Percentiles rank a stretch among this genome's conserved stretches.
Conservation (phyloP, 1,284 basidiomycete species). For the Pholiota adiposa region DNA sequence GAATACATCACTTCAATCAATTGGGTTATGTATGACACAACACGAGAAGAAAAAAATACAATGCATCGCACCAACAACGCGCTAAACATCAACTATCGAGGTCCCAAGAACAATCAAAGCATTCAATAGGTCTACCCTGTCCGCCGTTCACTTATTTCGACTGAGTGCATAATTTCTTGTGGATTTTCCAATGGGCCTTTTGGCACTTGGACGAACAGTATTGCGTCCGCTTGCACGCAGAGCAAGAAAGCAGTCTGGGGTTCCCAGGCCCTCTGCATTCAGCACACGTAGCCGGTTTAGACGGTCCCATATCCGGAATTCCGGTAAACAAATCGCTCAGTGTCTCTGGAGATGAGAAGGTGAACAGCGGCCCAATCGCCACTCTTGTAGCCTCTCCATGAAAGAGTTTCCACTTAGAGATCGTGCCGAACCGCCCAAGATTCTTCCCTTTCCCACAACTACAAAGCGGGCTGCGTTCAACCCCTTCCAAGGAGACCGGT, state of each 20-base stretch:
- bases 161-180: too few relatives aligned
- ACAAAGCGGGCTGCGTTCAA: conserved; percentile 44
- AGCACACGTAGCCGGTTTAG: conserved; percentile 20
- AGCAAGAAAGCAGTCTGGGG: conserved; percentile 35
- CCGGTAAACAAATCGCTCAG: background rate
- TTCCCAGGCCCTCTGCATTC: conserved; percentile 37
- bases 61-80: too few relatives aligned
- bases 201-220: conserved; percentile 52
- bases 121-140: too few relatives aligned
- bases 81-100: too few relatives aligned
- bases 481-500: conserved; percentile 33
- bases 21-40: too few relatives aligned
- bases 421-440: conserved; percentile 32
- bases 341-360: conserved; percentile 46
- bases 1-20: too few relatives aligned
- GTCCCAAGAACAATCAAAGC: too few relatives aligned
- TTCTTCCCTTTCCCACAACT: conserved; percentile 50
- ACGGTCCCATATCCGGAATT: conserved; percentile 1
- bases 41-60: too few relatives aligned
- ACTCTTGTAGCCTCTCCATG: conserved; percentile 46
- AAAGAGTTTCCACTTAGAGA: conserved; percentile 35
- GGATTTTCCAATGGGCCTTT: conserved; percentile 47
- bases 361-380: conserved; percentile 52
- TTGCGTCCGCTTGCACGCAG: conserved; percentile 38
- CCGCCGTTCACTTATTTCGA: too few relatives aligned